phyloP scores from a whole-genome alignment of 345 rosid species.

The Rubroshorea leprosula region DNA sequence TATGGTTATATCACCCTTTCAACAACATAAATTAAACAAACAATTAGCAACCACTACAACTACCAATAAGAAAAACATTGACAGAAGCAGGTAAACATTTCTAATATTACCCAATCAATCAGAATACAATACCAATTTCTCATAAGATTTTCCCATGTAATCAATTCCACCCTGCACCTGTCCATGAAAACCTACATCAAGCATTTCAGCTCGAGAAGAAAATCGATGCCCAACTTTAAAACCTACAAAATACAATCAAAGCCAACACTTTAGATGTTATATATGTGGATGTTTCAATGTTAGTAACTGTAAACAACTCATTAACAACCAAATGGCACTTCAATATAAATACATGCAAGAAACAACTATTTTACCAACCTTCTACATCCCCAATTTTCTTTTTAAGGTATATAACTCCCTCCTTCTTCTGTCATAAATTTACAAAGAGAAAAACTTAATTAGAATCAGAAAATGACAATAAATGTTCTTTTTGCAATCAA shows the following conservation, averaged over 20 bases:
- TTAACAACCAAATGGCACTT: too few species aligned
- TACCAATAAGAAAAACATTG: background rate
- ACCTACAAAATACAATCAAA: constrained; percentile 15
- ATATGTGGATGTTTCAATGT: background rate
- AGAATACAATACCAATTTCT: constrained; percentile 19
- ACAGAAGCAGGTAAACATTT: background rate
- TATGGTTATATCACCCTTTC: too few species aligned
- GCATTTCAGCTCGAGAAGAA: constrained; percentile 31
- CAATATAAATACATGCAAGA: too few species aligned
- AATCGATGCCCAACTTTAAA: constrained; percentile 29
- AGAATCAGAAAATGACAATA: background rate
- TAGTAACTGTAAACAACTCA: too few species aligned
- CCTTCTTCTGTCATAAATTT: constrained; percentile 11
- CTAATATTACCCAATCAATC: constrained; percentile 3
- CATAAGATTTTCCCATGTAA: constrained; percentile 7
- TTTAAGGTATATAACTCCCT: constrained; percentile 12
- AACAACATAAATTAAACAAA: too few species aligned
- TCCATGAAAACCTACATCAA: constrained; percentile 24
- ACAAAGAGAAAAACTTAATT: background rate
- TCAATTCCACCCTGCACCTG: constrained; percentile 26
- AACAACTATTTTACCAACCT: too few species aligned
- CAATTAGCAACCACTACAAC: too few species aligned
- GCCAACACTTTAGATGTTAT: background rate
- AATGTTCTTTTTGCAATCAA: background rate
- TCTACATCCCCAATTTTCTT: constrained; percentile 17